Conservation (phyloP, 371 early-diverging fungal species). For the Amoeboradix gromovi region DNA sequence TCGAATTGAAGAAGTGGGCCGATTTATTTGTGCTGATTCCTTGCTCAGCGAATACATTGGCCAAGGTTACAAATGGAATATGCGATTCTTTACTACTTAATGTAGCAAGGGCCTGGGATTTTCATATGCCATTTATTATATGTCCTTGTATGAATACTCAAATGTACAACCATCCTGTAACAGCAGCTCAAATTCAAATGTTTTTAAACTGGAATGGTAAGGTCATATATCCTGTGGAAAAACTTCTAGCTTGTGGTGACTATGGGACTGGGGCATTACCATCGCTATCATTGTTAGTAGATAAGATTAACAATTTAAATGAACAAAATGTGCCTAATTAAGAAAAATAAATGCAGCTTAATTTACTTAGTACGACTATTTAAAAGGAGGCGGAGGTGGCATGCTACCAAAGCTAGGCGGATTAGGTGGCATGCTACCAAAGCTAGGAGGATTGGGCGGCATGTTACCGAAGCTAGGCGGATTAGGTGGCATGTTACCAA, state of each 20-base stretch:
- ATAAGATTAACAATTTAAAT: background rate
- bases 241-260: slow-evolving; percentile 72
- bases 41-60: slow-evolving; percentile 72
- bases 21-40: slow-evolving; percentile 65
- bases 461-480: too few species aligned
- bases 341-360: too few species aligned
- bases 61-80: slow-evolving; percentile 58
- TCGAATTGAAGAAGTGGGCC: slow-evolving; percentile 87
- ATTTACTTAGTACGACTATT: too few species aligned
- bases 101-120: slow-evolving; percentile 57
- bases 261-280: slow-evolving; percentile 14
- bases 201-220: slow-evolving; percentile 19
- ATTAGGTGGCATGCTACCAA: too few species aligned
- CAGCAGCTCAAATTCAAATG: slow-evolving; percentile 32
- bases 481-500: too few species aligned
- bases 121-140: slow-evolving; percentile 28
- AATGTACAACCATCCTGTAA: slow-evolving; percentile 85
- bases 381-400: too few species aligned
- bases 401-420: too few species aligned
- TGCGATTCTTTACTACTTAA: slow-evolving; percentile 71
- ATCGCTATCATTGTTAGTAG: background rate
- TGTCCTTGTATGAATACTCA: slow-evolving; percentile 91
- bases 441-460: too few species aligned
- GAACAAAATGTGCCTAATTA: too few species aligned
- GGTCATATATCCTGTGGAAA: slow-evolving; percentile 47